Conservation (phyloP, 1,139 yeast genomes). For the Meyerozyma guilliermondii region DNA sequence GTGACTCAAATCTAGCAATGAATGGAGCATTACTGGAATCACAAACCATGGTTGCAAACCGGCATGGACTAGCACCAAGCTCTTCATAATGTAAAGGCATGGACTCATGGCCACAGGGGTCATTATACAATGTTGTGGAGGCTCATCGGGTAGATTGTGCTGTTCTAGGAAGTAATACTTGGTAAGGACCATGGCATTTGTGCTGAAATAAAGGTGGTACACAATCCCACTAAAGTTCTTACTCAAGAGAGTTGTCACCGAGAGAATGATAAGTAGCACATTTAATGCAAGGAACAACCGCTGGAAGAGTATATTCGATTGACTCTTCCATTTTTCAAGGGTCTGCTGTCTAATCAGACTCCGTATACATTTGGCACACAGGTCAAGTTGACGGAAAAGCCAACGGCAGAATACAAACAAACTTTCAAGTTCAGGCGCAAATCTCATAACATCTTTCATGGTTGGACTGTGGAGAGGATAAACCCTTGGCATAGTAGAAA, state of each 20-base stretch:
- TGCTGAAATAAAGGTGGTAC: background rate
- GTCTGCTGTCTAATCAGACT: background rate
- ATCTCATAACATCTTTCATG: background rate
- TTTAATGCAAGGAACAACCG: background rate
- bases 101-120: background rate
- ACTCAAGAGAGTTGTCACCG: background rate
- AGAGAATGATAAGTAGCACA: background rate
- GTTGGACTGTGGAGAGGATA: background rate
- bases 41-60: conserved; percentile 9
- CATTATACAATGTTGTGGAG: background rate
- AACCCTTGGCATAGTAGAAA: background rate
- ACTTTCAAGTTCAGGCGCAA: background rate
- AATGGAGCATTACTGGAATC: conserved; percentile 41
- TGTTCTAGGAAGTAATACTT: background rate
- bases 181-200: background rate
- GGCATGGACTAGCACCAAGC: background rate
- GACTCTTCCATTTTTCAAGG: background rate
- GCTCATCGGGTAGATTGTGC: background rate
- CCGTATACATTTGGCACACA: background rate
- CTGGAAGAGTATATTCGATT: background rate
- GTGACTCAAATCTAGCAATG: conserved; percentile 37
- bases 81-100: background rate
- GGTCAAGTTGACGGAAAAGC: background rate
- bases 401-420: background rate
- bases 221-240: background rate